Evolutionary conservation across 1,284 basidiomycete species (phyloP).

Genomic region (Rhodotorula sp.): DNA sequence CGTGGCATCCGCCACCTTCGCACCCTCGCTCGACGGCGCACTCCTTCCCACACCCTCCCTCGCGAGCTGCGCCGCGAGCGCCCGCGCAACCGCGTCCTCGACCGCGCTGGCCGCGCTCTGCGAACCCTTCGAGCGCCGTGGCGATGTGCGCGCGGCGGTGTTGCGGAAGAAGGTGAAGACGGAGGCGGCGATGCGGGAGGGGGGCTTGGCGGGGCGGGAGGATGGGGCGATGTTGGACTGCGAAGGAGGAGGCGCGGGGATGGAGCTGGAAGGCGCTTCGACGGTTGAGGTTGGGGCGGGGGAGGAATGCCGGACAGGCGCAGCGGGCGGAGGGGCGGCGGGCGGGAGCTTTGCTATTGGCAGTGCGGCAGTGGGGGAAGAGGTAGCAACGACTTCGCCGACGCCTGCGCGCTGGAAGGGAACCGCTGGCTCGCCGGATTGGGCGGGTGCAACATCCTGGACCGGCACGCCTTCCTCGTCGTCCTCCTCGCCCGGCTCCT

Average conservation of each 20-base stretch:
- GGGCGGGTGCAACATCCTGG: neutral
- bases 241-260: neutral
- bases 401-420: no score
- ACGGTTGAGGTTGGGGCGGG: no score
- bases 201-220: neutral
- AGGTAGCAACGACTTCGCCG: no score
- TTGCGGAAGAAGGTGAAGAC: slow-evolving; percentile 6
- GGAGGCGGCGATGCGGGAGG: neutral
- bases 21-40: neutral
- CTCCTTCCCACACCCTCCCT: neutral
- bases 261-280: neutral
- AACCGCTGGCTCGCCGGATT: neutral
- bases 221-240: neutral
- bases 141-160: neutral
- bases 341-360: no score
- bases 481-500: neutral
- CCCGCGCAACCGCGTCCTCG: neutral
- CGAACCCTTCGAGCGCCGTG: neutral
- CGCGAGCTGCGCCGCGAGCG: neutral
- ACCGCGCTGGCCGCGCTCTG: neutral
- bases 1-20: neutral
- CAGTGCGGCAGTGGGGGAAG: no score
- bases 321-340: no score
- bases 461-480: neutral
- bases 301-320: no score